These are phyloP conservation scores for Selenicereus undatus DNA, from an alignment of 148 eudicot genomes.

Conservation along the genomic window DNA sequence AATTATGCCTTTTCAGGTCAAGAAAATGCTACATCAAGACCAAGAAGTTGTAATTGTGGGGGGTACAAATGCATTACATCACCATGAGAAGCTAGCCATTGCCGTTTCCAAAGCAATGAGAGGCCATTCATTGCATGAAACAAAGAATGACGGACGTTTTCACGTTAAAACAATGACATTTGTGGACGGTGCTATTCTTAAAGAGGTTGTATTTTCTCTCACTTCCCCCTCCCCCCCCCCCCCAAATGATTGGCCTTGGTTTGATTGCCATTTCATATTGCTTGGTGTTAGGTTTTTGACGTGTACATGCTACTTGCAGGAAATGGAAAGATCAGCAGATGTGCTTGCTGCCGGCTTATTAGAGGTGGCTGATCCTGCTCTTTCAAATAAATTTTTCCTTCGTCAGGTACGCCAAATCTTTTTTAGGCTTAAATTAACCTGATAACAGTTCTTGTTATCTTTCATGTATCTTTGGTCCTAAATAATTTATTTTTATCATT, in stretches of 20 bases:
- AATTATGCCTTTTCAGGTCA: conserved; percentile 54
- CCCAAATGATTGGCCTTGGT: neutral
- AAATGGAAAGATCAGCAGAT: conserved; percentile 98
- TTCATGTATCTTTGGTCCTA: neutral
- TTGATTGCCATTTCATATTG: neutral
- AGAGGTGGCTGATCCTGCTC: conserved; percentile 93
- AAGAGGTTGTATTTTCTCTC: conserved; percentile 49
- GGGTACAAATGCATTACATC: conserved; percentile 83
- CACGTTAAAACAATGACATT: conserved; percentile 93
- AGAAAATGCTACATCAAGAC: conserved; percentile 81
- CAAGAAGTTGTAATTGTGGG: conserved; percentile 93
- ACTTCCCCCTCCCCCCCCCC: neutral
- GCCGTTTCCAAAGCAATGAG: conserved; percentile 97
- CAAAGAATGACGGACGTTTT: conserved; percentile 92
- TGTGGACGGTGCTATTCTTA: conserved; percentile 95
- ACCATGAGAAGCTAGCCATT: conserved; percentile 93
- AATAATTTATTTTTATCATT: neutral
- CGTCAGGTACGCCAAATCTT: conserved; percentile 63
- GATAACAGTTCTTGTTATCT: neutral
- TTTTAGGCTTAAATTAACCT: neutral
- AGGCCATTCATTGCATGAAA: conserved; percentile 91
- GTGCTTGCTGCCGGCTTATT: conserved; percentile 97
- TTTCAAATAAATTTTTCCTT: conserved; percentile 81
- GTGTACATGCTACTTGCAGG: conserved; percentile 48
- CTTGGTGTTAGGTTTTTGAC: conserved; percentile 5